These are phyloP conservation scores for Sporothrix pseudoabietina DNA, from an alignment of 2,329 filamentous ascomycete genomes.

Conservation along the genomic window DNA sequence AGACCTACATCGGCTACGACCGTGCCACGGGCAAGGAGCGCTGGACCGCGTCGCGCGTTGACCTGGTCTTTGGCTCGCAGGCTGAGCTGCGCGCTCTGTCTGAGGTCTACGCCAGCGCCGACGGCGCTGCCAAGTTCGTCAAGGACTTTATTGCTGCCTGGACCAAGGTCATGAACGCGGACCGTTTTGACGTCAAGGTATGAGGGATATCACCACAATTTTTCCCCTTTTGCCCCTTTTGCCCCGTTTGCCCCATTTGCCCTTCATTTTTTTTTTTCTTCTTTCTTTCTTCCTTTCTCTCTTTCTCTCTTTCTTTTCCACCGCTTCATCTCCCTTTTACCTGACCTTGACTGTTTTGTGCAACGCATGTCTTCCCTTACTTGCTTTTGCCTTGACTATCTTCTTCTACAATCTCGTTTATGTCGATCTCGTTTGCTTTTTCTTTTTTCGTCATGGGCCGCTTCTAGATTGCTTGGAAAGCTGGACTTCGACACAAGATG, in stretches of 20 bases:
- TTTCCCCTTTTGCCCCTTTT: not conserved
- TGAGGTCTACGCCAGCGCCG: conserved; percentile 67
- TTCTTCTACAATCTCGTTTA: no score
- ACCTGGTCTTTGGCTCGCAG: conserved; percentile 73
- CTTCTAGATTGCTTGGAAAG: conserved; percentile 11
- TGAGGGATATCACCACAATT: conserved; percentile 4
- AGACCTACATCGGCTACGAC: conserved; percentile 65
- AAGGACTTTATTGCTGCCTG: conserved; percentile 72
- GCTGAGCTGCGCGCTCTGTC: conserved; percentile 70
- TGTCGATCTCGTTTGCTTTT: not conserved
- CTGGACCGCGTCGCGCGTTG: conserved; percentile 69
- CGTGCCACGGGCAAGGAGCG: conserved; percentile 66
- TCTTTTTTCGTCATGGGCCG: not conserved
- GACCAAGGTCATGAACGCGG: conserved; percentile 74
- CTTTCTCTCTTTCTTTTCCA: no score
- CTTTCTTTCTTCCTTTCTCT: no score
- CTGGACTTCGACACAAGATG: conserved; percentile 4
- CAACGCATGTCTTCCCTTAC: not conserved
- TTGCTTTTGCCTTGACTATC: not conserved
- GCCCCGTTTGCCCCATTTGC: no score
- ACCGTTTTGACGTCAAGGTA: conserved; percentile 62
- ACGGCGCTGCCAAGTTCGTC: conserved; percentile 64
- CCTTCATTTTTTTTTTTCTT: not conserved
- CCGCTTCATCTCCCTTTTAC: not conserved
- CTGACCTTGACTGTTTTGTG: not conserved